A percentile compares a stretch with the other conserved stretches of the same genome.
These are phyloP conservation scores for Lachancea fermentati DNA, from an alignment of 805 yeast genomes.

Conservation along the genomic window DNA sequence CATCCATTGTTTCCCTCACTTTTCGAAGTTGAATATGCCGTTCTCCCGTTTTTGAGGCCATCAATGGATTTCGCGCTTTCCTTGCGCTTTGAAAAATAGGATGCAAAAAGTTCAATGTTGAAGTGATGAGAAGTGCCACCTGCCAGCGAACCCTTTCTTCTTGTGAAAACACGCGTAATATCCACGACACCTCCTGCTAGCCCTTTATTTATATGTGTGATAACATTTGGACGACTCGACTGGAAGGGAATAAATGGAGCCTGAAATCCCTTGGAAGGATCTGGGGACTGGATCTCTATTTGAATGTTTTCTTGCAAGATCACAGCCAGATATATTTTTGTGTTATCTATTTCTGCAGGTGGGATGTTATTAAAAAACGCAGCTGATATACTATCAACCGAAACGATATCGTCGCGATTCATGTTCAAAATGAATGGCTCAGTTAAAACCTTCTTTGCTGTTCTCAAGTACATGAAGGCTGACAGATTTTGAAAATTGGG, in stretches of 20 bases:
- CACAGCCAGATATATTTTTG: conserved; percentile 70
- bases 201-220: conserved; percentile 58
- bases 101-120: conserved; percentile 64
- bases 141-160: conserved; percentile 52
- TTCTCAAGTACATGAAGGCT: conserved; percentile 68
- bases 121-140: conserved; percentile 67
- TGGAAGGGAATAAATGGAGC: conserved; percentile 23
- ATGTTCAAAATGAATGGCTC: conserved; percentile 75
- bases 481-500: conserved; percentile 66
- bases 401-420: conserved; percentile 48
- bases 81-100: conserved; percentile 38
- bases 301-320: conserved; percentile 65
- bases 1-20: conserved; percentile 57
- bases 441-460: conserved; percentile 56
- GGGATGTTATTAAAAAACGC: conserved; percentile 78
- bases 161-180: conserved; percentile 69
- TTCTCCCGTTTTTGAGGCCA: conserved; percentile 22
- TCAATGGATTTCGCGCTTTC: conserved; percentile 23
- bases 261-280: conserved; percentile 5
- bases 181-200: conserved; percentile 87
- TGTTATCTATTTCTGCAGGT: conserved; percentile 52
- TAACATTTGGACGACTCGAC: conserved; percentile 11
- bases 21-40: conserved; percentile 3
- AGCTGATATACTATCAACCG: conserved; percentile 65
- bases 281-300: conserved; percentile 28